phyloP scores from a whole-genome alignment of 1,284 basidiomycete genomes.

The Papiliotrema fonsecae region DNA sequence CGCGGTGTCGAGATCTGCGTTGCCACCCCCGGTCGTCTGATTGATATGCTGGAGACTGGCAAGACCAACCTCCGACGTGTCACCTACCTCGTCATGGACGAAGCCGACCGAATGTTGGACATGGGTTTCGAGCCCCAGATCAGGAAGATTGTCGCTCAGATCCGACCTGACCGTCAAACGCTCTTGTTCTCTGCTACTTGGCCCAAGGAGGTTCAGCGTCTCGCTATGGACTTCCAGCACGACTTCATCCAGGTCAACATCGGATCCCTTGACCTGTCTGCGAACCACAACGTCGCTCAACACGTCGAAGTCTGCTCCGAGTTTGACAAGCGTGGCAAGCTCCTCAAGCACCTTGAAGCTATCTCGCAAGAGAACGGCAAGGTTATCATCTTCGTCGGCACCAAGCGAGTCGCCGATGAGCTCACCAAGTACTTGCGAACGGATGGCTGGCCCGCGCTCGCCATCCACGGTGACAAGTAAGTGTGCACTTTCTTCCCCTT shows the following conservation, averaged over 20 bases:
- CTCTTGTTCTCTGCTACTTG: conserved; percentile 98
- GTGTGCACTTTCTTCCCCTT: conserved; percentile 3
- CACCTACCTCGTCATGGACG: conserved; percentile 98
- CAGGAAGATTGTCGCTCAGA: conserved; percentile 94
- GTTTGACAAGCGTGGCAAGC: conserved; percentile 92
- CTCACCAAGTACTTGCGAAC: conserved; percentile 94
- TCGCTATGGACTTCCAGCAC: conserved; percentile 92
- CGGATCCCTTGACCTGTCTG: conserved; percentile 95
- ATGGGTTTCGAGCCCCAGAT: conserved; percentile 96
- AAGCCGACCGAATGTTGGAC: conserved; percentile 67
- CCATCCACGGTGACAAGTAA: conserved; percentile 94
- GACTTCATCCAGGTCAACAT: conserved; percentile 99
- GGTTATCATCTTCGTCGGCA: conserved; percentile 97
- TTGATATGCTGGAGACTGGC: conserved; percentile 93
- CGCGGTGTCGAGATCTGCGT: conserved; percentile 96
- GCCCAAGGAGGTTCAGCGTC: conserved; percentile 98
- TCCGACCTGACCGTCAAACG: conserved; percentile 91
- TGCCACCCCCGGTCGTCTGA: conserved; percentile 89
- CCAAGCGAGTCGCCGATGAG: conserved; percentile 96
- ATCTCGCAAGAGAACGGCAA: conserved; percentile 97
- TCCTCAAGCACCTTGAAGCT: conserved; percentile 95
- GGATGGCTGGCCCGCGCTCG: conserved; percentile 97
- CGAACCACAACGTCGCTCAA: conserved; percentile 97
- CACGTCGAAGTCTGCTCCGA: conserved; percentile 95
- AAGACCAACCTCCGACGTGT: conserved; percentile 95